phyloP scores from a whole-genome alignment of 192 early-diverging fungal genomes.

The Linnemannia exigua region DNA sequence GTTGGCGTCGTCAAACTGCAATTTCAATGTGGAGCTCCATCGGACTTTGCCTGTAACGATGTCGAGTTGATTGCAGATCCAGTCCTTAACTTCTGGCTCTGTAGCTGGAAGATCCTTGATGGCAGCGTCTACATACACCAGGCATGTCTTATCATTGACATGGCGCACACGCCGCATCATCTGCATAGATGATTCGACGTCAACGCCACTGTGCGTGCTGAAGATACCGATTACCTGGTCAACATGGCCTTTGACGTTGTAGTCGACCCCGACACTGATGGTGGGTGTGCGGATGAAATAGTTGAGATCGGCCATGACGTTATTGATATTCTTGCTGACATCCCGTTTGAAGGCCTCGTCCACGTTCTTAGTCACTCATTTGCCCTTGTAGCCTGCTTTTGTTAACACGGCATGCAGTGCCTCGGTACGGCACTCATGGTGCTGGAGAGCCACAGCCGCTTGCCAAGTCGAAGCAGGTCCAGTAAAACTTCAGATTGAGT shows the following conservation, averaged over 20 bases:
- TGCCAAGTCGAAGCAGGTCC: not conserved
- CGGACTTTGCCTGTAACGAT: not conserved
- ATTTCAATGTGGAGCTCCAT: no score
- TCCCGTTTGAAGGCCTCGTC: not conserved
- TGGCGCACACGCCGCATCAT: conserved; percentile 27
- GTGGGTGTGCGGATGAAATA: conserved; percentile 31
- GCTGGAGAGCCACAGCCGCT: conserved; percentile 8
- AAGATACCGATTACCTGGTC: conserved; percentile 23
- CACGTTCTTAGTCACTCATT: conserved; percentile 13
- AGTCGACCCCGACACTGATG: conserved; percentile 24
- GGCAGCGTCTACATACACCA: conserved; percentile 2
- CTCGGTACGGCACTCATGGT: conserved; percentile 4
- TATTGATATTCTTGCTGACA: conserved; percentile 16
- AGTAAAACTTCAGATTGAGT: conserved; percentile 7
- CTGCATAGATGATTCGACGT: conserved; percentile 21
- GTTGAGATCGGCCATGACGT: not conserved
- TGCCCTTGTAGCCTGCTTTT: not conserved
- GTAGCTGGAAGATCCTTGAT: conserved; percentile 20
- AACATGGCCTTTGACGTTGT: conserved; percentile 6
- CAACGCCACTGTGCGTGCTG: conserved; percentile 12
- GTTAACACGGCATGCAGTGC: not conserved
- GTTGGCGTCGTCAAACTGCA: no score
- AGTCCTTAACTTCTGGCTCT: not conserved
- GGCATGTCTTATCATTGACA: conserved; percentile 11
- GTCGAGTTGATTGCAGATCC: conserved; percentile 10